These are phyloP conservation scores for Epithele typhae DNA, from an alignment of 768 basidiomycete genomes.

Conservation along the genomic window DNA sequence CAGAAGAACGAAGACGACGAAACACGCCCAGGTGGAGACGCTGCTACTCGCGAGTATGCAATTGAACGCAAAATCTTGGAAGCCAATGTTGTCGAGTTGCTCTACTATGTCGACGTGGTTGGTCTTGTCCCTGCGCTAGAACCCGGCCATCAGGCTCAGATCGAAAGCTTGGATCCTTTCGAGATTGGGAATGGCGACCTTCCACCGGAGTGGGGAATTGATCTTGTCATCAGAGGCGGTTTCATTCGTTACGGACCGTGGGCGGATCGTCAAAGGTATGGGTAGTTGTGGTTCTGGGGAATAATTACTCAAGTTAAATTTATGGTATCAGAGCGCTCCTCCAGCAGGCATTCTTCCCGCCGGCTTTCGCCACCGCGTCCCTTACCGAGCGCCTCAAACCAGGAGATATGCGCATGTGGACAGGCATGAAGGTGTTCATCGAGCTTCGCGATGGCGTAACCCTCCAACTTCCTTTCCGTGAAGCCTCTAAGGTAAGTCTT, in stretches of 20 bases:
- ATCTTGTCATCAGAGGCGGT: constrained; percentile 76
- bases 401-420: constrained; percentile 82
- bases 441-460: constrained; percentile 76
- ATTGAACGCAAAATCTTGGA: constrained; percentile 82
- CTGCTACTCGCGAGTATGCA: constrained; percentile 72
- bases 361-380: constrained; percentile 61
- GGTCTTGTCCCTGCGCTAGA: constrained; percentile 58
- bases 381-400: constrained; percentile 56
- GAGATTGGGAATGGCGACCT: constrained; percentile 86
- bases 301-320: not conserved
- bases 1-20: constrained; percentile 45
- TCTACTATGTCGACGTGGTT: constrained; percentile 83
- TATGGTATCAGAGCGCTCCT: constrained; percentile 54
- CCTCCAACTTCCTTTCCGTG: constrained; percentile 85
- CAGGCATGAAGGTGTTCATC: constrained; percentile 73
- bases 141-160: constrained; percentile 21
- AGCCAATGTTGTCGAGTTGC: constrained; percentile 68
- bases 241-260: constrained; percentile 87
- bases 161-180: constrained; percentile 39
- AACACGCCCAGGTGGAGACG: constrained; percentile 52
- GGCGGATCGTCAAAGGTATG: constrained; percentile 88
- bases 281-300: no score
- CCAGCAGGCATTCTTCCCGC: constrained; percentile 81
- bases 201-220: constrained; percentile 91
- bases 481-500: constrained; percentile 71